Conservation (phyloP, 495 filamentous ascomycete genomes). For the Xylaria sp. region DNA sequence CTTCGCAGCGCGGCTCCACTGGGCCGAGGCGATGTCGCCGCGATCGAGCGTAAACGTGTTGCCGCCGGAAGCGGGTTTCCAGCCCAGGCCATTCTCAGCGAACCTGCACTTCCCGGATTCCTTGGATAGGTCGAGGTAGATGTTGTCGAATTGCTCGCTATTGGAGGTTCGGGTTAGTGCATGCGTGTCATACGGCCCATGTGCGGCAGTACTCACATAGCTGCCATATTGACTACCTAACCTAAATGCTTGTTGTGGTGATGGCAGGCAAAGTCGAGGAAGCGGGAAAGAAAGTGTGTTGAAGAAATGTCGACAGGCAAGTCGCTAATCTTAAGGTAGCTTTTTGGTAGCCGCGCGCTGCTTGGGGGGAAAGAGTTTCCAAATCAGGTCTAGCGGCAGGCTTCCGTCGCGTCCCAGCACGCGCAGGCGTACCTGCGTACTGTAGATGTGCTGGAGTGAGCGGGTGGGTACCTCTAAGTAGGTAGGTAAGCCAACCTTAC, state of each 20-base stretch:
- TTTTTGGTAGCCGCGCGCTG: slow-evolving; percentile 1
- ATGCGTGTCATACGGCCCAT: background rate
- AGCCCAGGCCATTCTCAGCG: slow-evolving; percentile 89
- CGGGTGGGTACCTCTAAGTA: too few relatives aligned
- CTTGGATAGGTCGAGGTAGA: slow-evolving; percentile 92
- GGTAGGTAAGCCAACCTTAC: too few relatives aligned
- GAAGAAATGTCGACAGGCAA: background rate
- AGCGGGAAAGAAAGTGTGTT: background rate
- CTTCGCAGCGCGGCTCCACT: slow-evolving; percentile 93
- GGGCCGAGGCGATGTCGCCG: slow-evolving; percentile 79
- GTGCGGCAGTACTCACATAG: slow-evolving; percentile 25
- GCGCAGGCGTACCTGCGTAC: background rate
- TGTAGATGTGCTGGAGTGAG: too few relatives aligned
- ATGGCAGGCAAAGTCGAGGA: slow-evolving; percentile 16
- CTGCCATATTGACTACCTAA: slow-evolving; percentile 27
- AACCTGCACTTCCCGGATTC: slow-evolving; percentile 90
- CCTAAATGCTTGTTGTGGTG: background rate
- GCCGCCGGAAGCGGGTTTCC: slow-evolving; percentile 86
- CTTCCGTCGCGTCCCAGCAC: slow-evolving; percentile 18
- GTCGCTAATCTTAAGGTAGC: slow-evolving; percentile 1
- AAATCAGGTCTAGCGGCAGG: slow-evolving; percentile 16
- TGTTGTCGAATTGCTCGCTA: slow-evolving; percentile 92
- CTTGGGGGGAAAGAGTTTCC: background rate
- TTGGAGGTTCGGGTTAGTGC: slow-evolving; percentile 1
- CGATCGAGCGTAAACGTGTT: slow-evolving; percentile 91